Conservation (phyloP, 2,329 filamentous ascomycete genomes). For the Taxawa tesnikishii region DNA sequence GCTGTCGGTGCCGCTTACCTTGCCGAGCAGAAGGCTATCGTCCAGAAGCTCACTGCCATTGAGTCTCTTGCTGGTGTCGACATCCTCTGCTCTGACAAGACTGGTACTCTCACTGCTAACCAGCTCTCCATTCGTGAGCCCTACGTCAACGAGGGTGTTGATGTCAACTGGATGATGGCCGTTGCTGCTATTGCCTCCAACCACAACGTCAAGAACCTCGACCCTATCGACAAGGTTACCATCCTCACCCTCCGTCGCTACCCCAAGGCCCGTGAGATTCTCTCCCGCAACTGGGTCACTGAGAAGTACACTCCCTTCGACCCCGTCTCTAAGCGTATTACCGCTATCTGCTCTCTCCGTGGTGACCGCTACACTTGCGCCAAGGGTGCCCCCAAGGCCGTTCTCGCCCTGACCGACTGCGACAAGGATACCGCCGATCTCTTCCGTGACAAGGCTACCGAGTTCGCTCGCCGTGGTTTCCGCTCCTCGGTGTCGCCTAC, state of each 20-base stretch:
- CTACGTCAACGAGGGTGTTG: conserved; percentile 63
- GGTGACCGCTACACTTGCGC: conserved; percentile 60
- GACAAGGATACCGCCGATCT: conserved; percentile 50
- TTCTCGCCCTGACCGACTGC: conserved; percentile 57
- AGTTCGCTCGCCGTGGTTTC: conserved; percentile 70
- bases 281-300: conserved; percentile 62
- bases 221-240: conserved; percentile 70
- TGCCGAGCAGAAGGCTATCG: conserved; percentile 65
- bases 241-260: conserved; percentile 65
- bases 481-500: conserved; percentile 68
- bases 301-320: conserved; percentile 70
- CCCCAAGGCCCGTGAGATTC: conserved; percentile 65
- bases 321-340: conserved; percentile 70
- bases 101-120: conserved; percentile 63
- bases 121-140: conserved; percentile 67
- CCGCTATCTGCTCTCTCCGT: conserved; percentile 55
- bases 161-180: conserved; percentile 78
- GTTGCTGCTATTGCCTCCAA: conserved; percentile 65
- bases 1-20: conserved; percentile 68
- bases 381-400: conserved; percentile 68
- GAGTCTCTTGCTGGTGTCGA: conserved; percentile 67
- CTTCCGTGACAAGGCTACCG: conserved; percentile 61
- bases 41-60: conserved; percentile 69
- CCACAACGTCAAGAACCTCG: conserved; percentile 67
- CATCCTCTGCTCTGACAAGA: conserved; percentile 73